phyloP scores from a whole-genome alignment of 306 rosid species.

The Malus sieversii region DNA sequence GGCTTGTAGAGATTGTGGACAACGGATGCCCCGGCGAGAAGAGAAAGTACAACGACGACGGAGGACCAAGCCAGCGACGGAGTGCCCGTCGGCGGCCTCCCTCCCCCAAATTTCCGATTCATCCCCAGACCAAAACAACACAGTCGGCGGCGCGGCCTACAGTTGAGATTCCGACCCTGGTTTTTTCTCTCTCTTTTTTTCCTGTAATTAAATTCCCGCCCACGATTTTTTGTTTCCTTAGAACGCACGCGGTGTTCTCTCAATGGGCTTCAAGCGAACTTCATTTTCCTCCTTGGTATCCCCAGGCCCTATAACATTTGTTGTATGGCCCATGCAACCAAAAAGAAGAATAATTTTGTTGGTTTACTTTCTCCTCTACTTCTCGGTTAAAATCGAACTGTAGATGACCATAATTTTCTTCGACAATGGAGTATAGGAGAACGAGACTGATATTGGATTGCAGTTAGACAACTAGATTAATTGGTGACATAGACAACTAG shows the following conservation, averaged over 20 bases:
- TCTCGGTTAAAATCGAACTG: too few species aligned
- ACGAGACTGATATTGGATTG: background rate
- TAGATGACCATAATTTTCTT: too few species aligned
- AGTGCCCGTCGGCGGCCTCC: constrained; percentile 20
- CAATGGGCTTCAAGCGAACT: background rate
- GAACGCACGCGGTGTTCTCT: background rate
- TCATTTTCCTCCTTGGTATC: background rate
- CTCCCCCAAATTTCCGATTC: constrained; percentile 22
- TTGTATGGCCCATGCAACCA: background rate
- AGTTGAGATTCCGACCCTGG: background rate
- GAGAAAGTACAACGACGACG: constrained; percentile 20
- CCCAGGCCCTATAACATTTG: background rate
- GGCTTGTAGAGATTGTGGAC: constrained; percentile 28
- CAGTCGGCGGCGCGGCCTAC: background rate
- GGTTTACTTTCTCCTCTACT: background rate
- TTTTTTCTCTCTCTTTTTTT: background rate
- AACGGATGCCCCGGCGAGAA: constrained; percentile 27
- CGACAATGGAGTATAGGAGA: background rate
- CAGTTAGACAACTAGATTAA: too few species aligned
- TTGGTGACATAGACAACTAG: background rate
- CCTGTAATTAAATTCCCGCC: background rate
- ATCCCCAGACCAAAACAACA: background rate
- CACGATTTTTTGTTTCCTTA: background rate
- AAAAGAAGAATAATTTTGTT: background rate
- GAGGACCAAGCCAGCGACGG: constrained; percentile 25